These are phyloP conservation scores for Alternaria alternata DNA, from an alignment of 2,329 filamentous ascomycete genomes.

Conservation along the genomic window DNA sequence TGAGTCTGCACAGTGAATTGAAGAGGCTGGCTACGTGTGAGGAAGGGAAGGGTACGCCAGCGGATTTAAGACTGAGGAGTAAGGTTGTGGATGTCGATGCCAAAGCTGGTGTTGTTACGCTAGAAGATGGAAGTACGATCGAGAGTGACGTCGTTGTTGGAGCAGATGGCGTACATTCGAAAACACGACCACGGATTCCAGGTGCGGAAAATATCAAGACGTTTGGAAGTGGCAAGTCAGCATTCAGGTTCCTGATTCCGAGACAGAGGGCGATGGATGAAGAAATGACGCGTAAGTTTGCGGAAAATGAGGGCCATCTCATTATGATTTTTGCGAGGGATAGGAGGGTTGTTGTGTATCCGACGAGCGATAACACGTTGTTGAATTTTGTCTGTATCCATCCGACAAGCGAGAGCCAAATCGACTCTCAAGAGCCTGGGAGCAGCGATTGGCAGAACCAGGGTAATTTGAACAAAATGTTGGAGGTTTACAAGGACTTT, in stretches of 20 bases:
- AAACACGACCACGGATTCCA: conserved; percentile 32
- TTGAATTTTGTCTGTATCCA: conserved; percentile 59
- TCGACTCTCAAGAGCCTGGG: conserved; percentile 16
- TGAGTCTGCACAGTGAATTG: conserved; percentile 61
- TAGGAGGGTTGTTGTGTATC: conserved; percentile 58
- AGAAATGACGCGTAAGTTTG: conserved; percentile 52
- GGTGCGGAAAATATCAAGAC: conserved; percentile 47
- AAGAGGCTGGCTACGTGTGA: conserved; percentile 57
- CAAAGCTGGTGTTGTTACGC: conserved; percentile 22
- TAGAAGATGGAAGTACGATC: conserved; percentile 53
- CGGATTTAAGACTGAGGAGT: conserved; percentile 53
- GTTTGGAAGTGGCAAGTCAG: conserved; percentile 62
- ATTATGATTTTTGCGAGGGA: conserved; percentile 56
- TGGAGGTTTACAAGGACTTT: conserved; percentile 53
- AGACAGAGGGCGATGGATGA: conserved; percentile 54
- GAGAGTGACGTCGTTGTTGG: conserved; percentile 60
- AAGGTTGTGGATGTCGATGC: conserved; percentile 57
- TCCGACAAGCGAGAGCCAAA: conserved; percentile 45
- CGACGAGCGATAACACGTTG: conserved; percentile 56
- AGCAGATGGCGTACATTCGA: conserved; percentile 63
- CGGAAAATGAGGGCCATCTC: conserved; percentile 51
- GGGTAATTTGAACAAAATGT: conserved; percentile 49
- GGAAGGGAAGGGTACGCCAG: conserved; percentile 47
- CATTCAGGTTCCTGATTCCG: conserved; percentile 65
- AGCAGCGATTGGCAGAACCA: conserved; percentile 48